Evolutionary conservation across 352 stramenopile genomes (phyloP), one percentile per base, ranked within the genome.

Genomic region (Hyaloperonospora arabidopsidis): DNA sequence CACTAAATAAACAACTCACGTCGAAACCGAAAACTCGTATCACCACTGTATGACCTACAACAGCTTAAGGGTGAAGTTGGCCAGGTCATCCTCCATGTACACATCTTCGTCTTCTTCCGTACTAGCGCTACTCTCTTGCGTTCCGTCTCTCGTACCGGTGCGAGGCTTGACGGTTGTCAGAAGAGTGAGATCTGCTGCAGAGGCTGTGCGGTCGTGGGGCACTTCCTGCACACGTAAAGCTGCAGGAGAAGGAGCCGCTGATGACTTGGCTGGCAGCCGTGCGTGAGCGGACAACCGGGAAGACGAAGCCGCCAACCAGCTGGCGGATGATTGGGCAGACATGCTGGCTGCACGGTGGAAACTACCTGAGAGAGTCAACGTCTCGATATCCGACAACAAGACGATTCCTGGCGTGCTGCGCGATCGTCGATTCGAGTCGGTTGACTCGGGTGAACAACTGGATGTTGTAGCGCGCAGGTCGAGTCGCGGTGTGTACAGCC

Each of bases 1-100:
- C 25, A 32, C 25, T 32, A 4, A n/a, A 32, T 32, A 32, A 32
- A 32, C 4, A 4, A 32, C 8, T 32, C 25, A 32, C 25, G 25
- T 10, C 25, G 25, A 32, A 32, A 32, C 25, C 4, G 25, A 32
- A 32, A 32, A 32, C 25, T 32, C 25, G 25, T 32, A 4, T 32
- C 8, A 32, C 25, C 8, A 32, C 25, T 32, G 25, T 21, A 14
- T 44, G 10, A 2, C 15, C 28, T 58, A 62, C 21, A 56, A 43
- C 17, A 89, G 56, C 62, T 83, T 68, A 43, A 90, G 74, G 18
- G 68, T 90, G 55, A 90, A 90, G 58, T 87, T 86, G 38, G 74
- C 79, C 49, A 90, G 60, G 48, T 88, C 79, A 55, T 88, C 76
- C 40, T 79, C 70, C 19, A 64, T 58, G 64, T 79, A 79, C 25